These are phyloP conservation scores for Picochlorum sp. DNA, from an alignment of 139 green algal species.

Conservation along the genomic window DNA sequence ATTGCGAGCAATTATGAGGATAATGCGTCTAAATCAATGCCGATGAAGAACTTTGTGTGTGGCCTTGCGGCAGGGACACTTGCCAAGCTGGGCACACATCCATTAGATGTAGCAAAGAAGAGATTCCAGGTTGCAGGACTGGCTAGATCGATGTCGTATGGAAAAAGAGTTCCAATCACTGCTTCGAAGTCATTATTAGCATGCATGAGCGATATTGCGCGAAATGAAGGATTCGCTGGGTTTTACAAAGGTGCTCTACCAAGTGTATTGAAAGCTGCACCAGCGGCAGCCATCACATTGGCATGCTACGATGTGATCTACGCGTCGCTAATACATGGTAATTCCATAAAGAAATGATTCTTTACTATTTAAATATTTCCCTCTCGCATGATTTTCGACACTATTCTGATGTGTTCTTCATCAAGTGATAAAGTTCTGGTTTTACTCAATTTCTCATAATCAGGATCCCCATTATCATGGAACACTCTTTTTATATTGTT, in stretches of 20 bases:
- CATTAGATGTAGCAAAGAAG: slow-evolving; percentile 97
- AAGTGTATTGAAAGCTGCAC: slow-evolving; percentile 88
- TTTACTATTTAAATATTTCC: not conserved
- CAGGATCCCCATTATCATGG: not conserved
- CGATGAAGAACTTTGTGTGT: slow-evolving; percentile 49
- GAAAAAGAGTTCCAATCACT: slow-evolving; percentile 48
- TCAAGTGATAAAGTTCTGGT: too few species aligned
- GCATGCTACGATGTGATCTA: slow-evolving; percentile 57
- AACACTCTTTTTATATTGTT: not conserved
- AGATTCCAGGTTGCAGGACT: slow-evolving; percentile 85
- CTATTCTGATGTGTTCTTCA: too few species aligned
- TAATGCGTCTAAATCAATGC: not conserved
- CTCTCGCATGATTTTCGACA: too few species aligned
- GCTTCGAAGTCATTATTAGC: slow-evolving; percentile 36
- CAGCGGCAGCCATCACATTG: slow-evolving; percentile 87
- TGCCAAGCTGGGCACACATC: slow-evolving; percentile 82
- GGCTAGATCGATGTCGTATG: slow-evolving; percentile 54
- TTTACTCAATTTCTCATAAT: too few species aligned
- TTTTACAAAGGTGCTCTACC: slow-evolving; percentile 91
- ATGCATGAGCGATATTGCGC: slow-evolving; percentile 48
- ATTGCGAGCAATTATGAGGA: slow-evolving; percentile 1
- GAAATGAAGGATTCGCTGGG: slow-evolving; percentile 62
- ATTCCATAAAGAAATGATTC: not conserved
- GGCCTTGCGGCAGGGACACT: slow-evolving; percentile 68
- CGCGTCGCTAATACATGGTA: not conserved